Evolutionary conservation across 2,329 filamentous ascomycete species (phyloP), one percentile per base, ranked within the genome.

Genomic region (Botrytis tulipae): DNA sequence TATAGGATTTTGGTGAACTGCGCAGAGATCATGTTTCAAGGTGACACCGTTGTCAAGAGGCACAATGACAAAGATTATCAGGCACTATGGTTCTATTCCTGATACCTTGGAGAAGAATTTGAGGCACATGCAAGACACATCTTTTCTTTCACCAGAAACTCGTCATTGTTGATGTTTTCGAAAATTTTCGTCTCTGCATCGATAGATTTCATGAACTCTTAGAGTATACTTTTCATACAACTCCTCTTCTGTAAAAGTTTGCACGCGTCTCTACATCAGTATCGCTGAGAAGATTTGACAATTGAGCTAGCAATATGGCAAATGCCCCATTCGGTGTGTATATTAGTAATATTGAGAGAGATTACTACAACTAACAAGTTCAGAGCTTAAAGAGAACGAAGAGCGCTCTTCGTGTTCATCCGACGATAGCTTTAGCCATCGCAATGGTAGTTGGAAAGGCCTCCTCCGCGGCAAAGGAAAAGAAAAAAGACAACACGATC

Each of bases 141-240:
- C 57, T 35, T 10, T 22, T 59, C 54, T 35, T 35, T 35, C 32
- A 0, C 5, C 12, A 9, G 29, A 20, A 32, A 60, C 9, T 25
- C 16, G 29, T 35, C 6, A 35, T 25, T 6, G 2, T 60, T 35
- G 57, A 35, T 60, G 9, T 10, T 35, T 35, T 35, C 4, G 3
- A 20, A 22, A 20, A 60, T 3, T 1, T 5, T 5, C 5, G 35
- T 25, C 8, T 35, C 22, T 10, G 1, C 2, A 25, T 35, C 18
- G 9, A 60, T 35, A 60, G 4, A 59, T 22, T 59, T 35, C 18
- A 35, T 60, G 32, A 60, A 3, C 1, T 60, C n/a, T 7, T 9
- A 35, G 5, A 35, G 4, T 4, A 12, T 1, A 22, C 1, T 60
- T 0, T 12, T 3, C 29, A 35, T 4, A 25, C 2, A 35, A 10